Evolutionary conservation across 1,284 basidiomycete species (phyloP).

Genomic region (Marasmius oreades): DNA sequence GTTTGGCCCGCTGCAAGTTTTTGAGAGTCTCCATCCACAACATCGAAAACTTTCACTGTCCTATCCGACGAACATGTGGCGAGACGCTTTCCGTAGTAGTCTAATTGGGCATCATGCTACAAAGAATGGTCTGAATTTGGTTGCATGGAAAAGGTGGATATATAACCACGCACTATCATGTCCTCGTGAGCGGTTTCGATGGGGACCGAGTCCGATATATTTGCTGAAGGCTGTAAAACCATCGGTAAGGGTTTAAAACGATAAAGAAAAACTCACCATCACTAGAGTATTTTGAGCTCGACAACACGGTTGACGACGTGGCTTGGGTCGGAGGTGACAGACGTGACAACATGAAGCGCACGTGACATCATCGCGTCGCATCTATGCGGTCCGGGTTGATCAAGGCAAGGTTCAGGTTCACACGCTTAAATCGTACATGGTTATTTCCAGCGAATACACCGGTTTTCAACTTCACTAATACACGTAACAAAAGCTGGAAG

Average conservation of each 20-base stretch:
- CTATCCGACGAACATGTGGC: slow-evolving; percentile 97
- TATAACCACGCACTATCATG: slow-evolving; percentile 77
- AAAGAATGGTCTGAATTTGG: background rate
- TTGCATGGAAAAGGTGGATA: background rate
- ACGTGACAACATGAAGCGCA: background rate
- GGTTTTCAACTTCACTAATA: background rate
- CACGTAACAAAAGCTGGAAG: too few species aligned
- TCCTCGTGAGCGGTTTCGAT: slow-evolving; percentile 94
- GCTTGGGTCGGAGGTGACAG: background rate
- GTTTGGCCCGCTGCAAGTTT: slow-evolving; percentile 66
- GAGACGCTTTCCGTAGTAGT: slow-evolving; percentile 95
- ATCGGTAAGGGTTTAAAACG: background rate
- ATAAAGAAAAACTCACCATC: background rate
- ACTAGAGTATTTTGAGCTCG: background rate
- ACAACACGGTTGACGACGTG: slow-evolving; percentile 3
- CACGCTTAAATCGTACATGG: background rate
- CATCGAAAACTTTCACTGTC: slow-evolving; percentile 94
- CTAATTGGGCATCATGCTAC: slow-evolving; percentile 97
- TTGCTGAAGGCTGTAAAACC: slow-evolving; percentile 46
- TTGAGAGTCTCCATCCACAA: slow-evolving; percentile 81
- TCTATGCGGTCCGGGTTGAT: too few species aligned
- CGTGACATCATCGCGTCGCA: background rate
- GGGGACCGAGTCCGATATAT: slow-evolving; percentile 64
- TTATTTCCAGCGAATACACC: background rate
- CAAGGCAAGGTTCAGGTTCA: too few species aligned